Conservation (phyloP, 1,139 yeast genomes). For the Citeromyces siamensis region DNA sequence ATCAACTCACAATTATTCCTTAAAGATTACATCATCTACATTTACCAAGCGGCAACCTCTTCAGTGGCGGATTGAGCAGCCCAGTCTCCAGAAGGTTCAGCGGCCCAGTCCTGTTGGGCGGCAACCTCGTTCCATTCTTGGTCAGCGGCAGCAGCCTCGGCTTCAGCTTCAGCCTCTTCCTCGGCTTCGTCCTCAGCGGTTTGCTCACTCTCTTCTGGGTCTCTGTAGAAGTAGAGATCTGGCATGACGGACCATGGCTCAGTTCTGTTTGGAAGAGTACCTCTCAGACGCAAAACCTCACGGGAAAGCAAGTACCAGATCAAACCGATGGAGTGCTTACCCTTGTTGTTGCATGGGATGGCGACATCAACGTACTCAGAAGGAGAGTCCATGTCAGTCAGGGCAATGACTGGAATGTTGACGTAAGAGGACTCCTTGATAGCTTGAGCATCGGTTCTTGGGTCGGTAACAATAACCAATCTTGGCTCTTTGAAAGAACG, state of each 20-base stretch:
- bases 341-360: constrained; percentile 99
- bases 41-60: constrained; percentile 7
- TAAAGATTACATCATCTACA: constrained; percentile 3
- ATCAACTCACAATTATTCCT: no score
- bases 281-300: constrained; percentile 99
- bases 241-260: constrained; percentile 99
- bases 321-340: constrained; percentile 99
- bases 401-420: constrained; percentile 99
- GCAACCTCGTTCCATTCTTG: constrained; percentile 67
- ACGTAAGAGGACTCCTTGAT: constrained; percentile 99
- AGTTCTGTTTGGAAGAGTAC: constrained; percentile 93
- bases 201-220: constrained; percentile 98
- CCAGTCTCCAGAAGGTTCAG: constrained; percentile 29
- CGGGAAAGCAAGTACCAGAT: constrained; percentile 99
- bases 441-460: constrained; percentile 99
- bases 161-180: constrained; percentile 43
- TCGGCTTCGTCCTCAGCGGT: constrained; percentile 57
- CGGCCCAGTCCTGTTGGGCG: constrained; percentile 43
- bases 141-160: constrained; percentile 47
- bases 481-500: constrained; percentile 99
- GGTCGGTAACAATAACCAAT: constrained; percentile 97
- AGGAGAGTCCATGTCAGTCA: constrained; percentile 96
- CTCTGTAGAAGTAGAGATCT: constrained; percentile 99
- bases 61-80: constrained; percentile 23
- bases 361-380: constrained; percentile 99